Percentiles rank a stretch among this genome's conserved stretches.
Evolutionary conservation across 345 rosid species (phyloP).

Genomic region (Conringia planisiliqua): DNA sequence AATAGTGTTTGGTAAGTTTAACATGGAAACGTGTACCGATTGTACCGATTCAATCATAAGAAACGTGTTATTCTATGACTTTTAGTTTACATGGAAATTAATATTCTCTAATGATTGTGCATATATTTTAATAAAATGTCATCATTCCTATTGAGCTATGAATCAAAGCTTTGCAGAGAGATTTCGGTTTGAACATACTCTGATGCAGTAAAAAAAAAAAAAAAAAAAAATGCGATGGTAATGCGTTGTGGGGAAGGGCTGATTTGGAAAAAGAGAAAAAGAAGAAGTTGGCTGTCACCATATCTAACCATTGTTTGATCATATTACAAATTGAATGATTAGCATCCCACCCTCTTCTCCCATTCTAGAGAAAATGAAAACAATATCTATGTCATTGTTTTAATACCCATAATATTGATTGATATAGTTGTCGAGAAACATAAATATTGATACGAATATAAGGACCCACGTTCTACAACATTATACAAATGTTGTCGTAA

Average conservation of each 20-base stretch:
- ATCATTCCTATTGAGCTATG: not conserved
- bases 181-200: not conserved
- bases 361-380: not conserved
- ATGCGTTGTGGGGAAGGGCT: not conserved
- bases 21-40: too few species aligned
- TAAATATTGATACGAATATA: slow-evolving; percentile 2
- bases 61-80: not conserved
- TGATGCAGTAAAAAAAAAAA: not conserved
- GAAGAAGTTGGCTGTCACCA: slow-evolving; percentile 6
- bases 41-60: not conserved
- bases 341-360: slow-evolving; percentile 6
- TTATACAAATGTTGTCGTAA: slow-evolving; percentile 10
- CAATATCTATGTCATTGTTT: not conserved
- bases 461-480: slow-evolving; percentile 21
- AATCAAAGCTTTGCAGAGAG: not conserved
- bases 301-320: slow-evolving; percentile 19
- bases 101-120: not conserved
- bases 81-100: not conserved
- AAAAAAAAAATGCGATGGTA: not conserved
- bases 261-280: not conserved
- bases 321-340: slow-evolving; percentile 19
- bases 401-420: slow-evolving; percentile 16
- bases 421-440: slow-evolving; percentile 11
- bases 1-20: not conserved
- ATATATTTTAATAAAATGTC: not conserved